Conservation (phyloP, 1,284 basidiomycete genomes). For the Moesziomyces globuligerus region DNA sequence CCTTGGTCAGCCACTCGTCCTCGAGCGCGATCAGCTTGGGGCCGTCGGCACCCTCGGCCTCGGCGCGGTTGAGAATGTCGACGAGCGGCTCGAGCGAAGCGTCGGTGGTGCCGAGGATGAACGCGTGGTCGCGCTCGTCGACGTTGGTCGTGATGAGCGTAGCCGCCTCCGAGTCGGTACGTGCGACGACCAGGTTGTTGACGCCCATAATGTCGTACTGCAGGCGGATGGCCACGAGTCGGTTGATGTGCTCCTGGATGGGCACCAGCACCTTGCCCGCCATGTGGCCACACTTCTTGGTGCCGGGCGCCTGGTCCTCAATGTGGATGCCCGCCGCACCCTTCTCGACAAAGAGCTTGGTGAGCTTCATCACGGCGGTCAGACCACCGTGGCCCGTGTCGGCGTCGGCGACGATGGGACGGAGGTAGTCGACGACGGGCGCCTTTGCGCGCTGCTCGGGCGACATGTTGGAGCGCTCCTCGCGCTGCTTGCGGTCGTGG, state of each 20-base stretch:
- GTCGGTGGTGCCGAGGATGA: conserved; percentile 93
- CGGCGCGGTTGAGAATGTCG: conserved; percentile 83
- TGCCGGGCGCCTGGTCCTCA: conserved; percentile 90
- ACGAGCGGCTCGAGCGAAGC: conserved; percentile 77
- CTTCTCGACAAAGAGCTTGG: conserved; percentile 89
- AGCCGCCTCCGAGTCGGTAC: conserved; percentile 87
- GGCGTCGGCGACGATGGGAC: conserved; percentile 69
- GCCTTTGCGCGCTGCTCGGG: conserved; percentile 73
- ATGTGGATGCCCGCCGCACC: conserved; percentile 88
- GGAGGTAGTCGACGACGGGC: conserved; percentile 69
- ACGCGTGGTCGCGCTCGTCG: conserved; percentile 93
- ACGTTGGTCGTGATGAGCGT: conserved; percentile 97
- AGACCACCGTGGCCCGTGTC: conserved; percentile 83
- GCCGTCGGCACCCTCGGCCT: conserved; percentile 81
- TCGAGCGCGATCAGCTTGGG: conserved; percentile 84
- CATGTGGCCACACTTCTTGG: conserved; percentile 75
- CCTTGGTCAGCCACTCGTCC: conserved; percentile 82
- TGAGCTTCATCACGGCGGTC: conserved; percentile 96
- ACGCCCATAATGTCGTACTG: conserved; percentile 85
- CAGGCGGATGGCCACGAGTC: conserved; percentile 79
- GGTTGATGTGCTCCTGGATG: conserved; percentile 81
- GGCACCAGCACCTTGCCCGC: conserved; percentile 78
- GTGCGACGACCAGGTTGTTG: conserved; percentile 78
- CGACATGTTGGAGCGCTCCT: conserved; percentile 73
- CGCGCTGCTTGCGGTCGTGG: conserved; percentile 73